Evolutionary conservation across 768 basidiomycete species (phyloP).

Genomic region (Pleurotus tuoliensis): DNA sequence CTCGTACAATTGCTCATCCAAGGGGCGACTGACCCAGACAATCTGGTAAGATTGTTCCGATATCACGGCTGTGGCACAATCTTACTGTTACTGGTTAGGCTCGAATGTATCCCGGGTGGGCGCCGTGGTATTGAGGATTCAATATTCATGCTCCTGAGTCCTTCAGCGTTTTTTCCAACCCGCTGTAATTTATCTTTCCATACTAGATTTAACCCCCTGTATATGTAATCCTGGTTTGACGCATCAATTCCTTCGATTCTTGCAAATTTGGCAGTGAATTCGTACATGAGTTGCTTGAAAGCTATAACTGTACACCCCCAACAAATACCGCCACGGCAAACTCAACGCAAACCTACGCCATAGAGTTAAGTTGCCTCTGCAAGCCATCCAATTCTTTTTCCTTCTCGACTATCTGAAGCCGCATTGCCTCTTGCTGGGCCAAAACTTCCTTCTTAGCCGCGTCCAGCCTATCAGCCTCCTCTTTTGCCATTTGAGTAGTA

Average conservation of each 20-base stretch:
- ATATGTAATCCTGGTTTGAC: no score
- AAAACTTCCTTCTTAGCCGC: slow-evolving; percentile 67
- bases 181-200: no score
- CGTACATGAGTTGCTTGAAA: no score
- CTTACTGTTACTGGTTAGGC: slow-evolving; percentile 37
- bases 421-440: slow-evolving; percentile 75
- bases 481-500: slow-evolving; percentile 77
- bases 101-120: slow-evolving; percentile 92
- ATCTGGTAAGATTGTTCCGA: slow-evolving; percentile 43
- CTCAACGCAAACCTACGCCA: no score
- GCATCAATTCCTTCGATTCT: no score
- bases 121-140: slow-evolving; percentile 77
- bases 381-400: slow-evolving; percentile 78
- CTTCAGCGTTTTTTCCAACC: no score
- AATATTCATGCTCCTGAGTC: no score
- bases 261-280: no score
- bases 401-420: slow-evolving; percentile 62
- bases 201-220: no score
- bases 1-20: slow-evolving; percentile 90
- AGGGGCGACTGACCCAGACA: slow-evolving; percentile 71
- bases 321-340: no score
- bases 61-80: no score
- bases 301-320: no score
- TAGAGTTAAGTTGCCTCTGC: slow-evolving; percentile 45
- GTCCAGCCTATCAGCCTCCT: slow-evolving; percentile 78